These are phyloP conservation scores for Purpureocillium takamizusanense DNA, from an alignment of 2,329 filamentous ascomycete genomes.

Conservation along the genomic window DNA sequence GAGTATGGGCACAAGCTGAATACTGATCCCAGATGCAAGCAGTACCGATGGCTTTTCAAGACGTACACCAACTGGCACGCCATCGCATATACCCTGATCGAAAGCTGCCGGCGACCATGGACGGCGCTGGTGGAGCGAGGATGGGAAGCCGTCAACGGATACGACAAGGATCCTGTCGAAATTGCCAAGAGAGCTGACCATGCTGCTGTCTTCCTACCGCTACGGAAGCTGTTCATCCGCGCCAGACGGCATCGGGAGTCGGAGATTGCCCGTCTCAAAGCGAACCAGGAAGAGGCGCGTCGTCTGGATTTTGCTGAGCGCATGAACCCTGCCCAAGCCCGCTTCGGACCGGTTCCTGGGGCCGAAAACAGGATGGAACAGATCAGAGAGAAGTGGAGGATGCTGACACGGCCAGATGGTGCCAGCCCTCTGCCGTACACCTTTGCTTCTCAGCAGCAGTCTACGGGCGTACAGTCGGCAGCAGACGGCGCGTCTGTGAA, in stretches of 20 bases:
- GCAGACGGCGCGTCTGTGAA: neutral
- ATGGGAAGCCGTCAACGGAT: conserved; percentile 35
- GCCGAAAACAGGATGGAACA: conserved; percentile 37
- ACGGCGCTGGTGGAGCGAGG: conserved; percentile 40
- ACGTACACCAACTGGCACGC: conserved; percentile 44
- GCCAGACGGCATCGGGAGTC: conserved; percentile 41
- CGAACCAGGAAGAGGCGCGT: conserved; percentile 37
- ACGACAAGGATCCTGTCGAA: conserved; percentile 30
- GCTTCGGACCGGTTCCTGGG: conserved; percentile 38
- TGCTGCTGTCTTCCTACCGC: conserved; percentile 41
- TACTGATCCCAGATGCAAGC: conserved; percentile 40
- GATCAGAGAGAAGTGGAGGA: conserved; percentile 39
- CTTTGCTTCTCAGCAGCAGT: neutral
- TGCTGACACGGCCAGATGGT: conserved; percentile 30
- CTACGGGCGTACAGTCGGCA: neutral
- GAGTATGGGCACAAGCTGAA: conserved; percentile 60
- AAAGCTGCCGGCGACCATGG: conserved; percentile 37
- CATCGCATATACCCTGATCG: conserved; percentile 38
- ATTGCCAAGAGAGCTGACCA: conserved; percentile 35
- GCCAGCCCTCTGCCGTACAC: conserved; percentile 8
- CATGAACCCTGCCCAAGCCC: conserved; percentile 30
- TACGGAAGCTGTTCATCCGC: conserved; percentile 44
- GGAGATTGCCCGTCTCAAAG: conserved; percentile 39
- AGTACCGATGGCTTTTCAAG: conserved; percentile 40
- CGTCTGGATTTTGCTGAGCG: conserved; percentile 41